A percentile compares a stretch with the other conserved stretches of the same genome.
phyloP scores from a whole-genome alignment of 2,329 filamentous ascomycete species.

The Colletotrichum sp. region DNA sequence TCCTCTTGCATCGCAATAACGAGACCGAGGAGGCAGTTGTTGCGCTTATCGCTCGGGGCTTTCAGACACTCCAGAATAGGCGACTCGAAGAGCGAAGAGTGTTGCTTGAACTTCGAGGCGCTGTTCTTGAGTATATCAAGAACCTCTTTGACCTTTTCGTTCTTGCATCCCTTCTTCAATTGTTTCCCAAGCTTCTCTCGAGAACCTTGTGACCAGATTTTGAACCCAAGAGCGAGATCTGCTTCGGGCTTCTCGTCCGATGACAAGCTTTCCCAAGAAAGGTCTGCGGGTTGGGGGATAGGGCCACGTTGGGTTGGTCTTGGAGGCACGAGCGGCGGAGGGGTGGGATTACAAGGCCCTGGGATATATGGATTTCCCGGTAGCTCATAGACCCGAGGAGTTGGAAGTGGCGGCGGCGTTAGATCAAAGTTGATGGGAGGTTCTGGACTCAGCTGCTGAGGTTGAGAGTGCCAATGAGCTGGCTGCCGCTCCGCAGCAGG shows the following conservation, averaged over 20 bases:
- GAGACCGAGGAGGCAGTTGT: neutral
- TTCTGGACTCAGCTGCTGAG: neutral
- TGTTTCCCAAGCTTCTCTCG: neutral
- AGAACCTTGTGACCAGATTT: neutral
- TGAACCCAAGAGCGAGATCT: neutral
- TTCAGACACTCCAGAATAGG: neutral
- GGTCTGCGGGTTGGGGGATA: accelerated
- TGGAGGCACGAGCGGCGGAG: neutral
- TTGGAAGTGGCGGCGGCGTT: neutral
- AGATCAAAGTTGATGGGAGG: neutral
- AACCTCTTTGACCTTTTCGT: neutral
- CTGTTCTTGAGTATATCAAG: neutral
- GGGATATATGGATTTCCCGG: neutral
- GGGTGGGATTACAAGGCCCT: neutral
- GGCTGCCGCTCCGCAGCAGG: neutral
- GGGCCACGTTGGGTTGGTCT: neutral
- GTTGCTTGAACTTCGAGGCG: neutral
- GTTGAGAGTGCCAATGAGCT: neutral
- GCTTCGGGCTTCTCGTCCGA: neutral
- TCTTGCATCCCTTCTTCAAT: neutral
- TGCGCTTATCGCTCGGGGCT: neutral
- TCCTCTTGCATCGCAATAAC: neutral
- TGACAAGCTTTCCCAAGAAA: neutral
- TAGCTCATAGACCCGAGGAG: neutral
- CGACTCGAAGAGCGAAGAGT: neutral